These are phyloP conservation scores for Macrocybe gigantea DNA, from an alignment of 768 basidiomycete genomes.

Conservation along the genomic window DNA sequence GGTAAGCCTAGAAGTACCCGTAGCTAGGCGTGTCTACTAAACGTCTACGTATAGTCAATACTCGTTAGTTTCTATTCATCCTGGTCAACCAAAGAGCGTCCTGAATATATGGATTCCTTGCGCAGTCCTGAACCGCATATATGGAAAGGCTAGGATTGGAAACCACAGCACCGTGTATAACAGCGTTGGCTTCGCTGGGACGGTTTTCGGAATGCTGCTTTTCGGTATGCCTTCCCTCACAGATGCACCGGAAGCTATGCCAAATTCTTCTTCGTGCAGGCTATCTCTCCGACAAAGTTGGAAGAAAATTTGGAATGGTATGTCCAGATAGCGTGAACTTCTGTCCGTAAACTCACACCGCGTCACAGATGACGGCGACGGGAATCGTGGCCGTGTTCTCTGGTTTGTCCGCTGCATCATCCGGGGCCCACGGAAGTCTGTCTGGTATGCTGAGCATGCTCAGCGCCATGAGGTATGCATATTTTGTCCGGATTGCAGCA, in stretches of 20 bases:
- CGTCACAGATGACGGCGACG: constrained; percentile 66
- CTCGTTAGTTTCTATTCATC: constrained; percentile 35
- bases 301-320: constrained; percentile 87
- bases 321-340: constrained; percentile 9
- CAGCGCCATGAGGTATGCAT: constrained; percentile 61
- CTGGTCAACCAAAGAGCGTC: not conserved
- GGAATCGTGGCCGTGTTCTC: constrained; percentile 84
- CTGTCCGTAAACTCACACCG: constrained; percentile 7
- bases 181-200: constrained; percentile 79
- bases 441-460: constrained; percentile 74
- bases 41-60: constrained; percentile 48
- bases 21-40: not conserved
- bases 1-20: constrained; percentile 39
- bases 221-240: constrained; percentile 42
- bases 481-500: not conserved
- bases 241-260: not conserved
- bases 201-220: constrained; percentile 76
- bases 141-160: constrained; percentile 48
- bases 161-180: constrained; percentile 51
- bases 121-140: constrained; percentile 65
- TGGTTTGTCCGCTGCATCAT: constrained; percentile 73
- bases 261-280: constrained; percentile 20
- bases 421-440: constrained; percentile 70
- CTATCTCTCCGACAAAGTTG: constrained; percentile 80
- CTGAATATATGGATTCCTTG: constrained; percentile 1